These are phyloP conservation scores for Thymus mandschuricus DNA, from an alignment of 257 asterid species.

Conservation along the genomic window DNA sequence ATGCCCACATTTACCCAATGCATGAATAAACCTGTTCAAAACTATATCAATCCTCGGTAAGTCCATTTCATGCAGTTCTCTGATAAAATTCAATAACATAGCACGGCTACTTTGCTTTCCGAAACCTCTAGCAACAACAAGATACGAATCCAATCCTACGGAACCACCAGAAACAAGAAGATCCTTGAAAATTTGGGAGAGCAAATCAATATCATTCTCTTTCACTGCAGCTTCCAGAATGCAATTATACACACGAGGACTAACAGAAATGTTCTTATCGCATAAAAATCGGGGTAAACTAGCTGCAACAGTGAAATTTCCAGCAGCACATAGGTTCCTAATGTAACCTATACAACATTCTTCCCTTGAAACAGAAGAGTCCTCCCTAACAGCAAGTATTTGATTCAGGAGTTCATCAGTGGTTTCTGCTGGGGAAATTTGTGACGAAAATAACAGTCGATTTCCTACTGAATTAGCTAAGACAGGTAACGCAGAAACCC, in stretches of 20 bases:
- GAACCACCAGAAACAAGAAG: slow-evolving; percentile 51
- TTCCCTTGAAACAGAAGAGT: slow-evolving; percentile 48
- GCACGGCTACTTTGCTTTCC: slow-evolving; percentile 46
- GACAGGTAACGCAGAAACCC: slow-evolving; percentile 45
- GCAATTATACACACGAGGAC: slow-evolving; percentile 47
- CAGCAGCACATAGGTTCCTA: slow-evolving; percentile 58
- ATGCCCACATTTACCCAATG: slow-evolving; percentile 69
- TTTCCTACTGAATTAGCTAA: slow-evolving; percentile 34
- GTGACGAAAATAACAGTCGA: slow-evolving; percentile 38
- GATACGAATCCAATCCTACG: slow-evolving; percentile 51
- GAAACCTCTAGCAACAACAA: slow-evolving; percentile 59
- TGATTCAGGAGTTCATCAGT: slow-evolving; percentile 45
- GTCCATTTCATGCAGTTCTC: slow-evolving; percentile 53
- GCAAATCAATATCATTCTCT: slow-evolving; percentile 45
- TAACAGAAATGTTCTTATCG: slow-evolving; percentile 45
- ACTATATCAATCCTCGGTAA: slow-evolving; percentile 51
- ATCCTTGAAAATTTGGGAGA: slow-evolving; percentile 58
- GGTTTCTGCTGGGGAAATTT: slow-evolving; percentile 40
- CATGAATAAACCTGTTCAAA: slow-evolving; percentile 72
- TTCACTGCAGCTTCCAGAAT: slow-evolving; percentile 66
- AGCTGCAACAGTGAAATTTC: slow-evolving; percentile 56
- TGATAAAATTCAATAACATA: slow-evolving; percentile 50
- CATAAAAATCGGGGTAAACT: slow-evolving; percentile 46
- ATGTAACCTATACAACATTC: slow-evolving; percentile 47
- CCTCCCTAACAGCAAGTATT: slow-evolving; percentile 44